A percentile compares a stretch with the other conserved stretches of the same genome.
Conservation (phyloP, 371 early-diverging fungal genomes). For the Conidiobolus coronatus region DNA sequence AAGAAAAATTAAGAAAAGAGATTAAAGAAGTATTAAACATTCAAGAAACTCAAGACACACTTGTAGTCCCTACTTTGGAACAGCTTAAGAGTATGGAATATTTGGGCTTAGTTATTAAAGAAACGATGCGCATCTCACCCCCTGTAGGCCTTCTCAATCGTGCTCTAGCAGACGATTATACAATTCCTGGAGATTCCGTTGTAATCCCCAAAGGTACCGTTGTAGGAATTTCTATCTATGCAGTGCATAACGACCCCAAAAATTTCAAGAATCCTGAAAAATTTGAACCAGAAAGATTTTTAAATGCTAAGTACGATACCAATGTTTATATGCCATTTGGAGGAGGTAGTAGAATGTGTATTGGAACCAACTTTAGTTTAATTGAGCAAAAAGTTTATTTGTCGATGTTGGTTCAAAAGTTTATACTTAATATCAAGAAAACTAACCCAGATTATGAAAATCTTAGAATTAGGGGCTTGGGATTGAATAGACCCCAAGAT, state of each 20-base stretch:
- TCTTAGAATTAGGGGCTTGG: no score
- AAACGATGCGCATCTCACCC: not conserved
- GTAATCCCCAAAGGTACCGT: not conserved
- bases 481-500: no score
- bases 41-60: not conserved
- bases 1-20: slow-evolving; percentile 1
- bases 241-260: not conserved
- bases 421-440: not conserved
- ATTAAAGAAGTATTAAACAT: not conserved
- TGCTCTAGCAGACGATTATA: not conserved
- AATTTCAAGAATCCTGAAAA: not conserved
- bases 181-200: not conserved
- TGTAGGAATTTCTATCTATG: not conserved
- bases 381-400: slow-evolving; percentile 23
- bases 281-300: slow-evolving; percentile 1
- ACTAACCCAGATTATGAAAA: no score
- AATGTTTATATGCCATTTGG: not conserved
- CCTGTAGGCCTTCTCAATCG: not conserved
- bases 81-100: not conserved
- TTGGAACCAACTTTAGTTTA: slow-evolving; percentile 29
- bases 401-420: slow-evolving; percentile 15
- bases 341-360: slow-evolving; percentile 14
- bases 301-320: not conserved
- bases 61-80: not conserved
- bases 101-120: slow-evolving; percentile 1